Evolutionary conservation across 495 filamentous ascomycete species (phyloP), one percentile per base, ranked within the genome.

Genomic region (Penicillium soppii): DNA sequence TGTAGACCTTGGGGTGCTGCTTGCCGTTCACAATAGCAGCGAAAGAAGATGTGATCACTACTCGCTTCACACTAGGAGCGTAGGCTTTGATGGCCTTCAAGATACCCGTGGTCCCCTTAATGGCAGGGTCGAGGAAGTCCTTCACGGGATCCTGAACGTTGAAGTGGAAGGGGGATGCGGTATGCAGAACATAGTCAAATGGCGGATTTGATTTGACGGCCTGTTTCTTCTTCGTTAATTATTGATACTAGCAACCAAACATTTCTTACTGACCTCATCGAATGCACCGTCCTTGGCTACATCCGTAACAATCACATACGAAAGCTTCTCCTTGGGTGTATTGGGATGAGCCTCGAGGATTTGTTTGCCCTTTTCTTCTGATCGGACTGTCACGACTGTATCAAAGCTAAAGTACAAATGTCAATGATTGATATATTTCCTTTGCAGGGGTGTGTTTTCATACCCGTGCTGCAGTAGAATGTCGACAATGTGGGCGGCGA

Each of bases 121-220:
- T 78, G 0, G 91, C 91, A 0, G 91, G 90, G 54, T 94, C 88
- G 37, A 96, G 66, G 35, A 97, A 80, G 37, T 96, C 88, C 53
- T 83, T 94, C 54, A 90, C 75, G 7, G 87, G 79, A 62, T 96
- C 88, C 17, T 74, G 74, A 38, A 78, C 75, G 13, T 82, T 82
- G 72, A 81, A 88, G 64, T 92, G 88, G 72, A 95, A 95, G 4
- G 92, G 91, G 10, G 83, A 87, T 2, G 92, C 91, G 1, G 90
- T 95, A 68, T 97, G 92, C 40, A 96, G 74, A 20, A 97, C 90
- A 53, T 83, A 86, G 52, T 92, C 91, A 52, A 96, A 85, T 3
- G 84, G 87, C 1, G 88, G 87, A 41, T 81, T 69, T 13, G 78
- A 82, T 66, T 82, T 81, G 49, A 91, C 82, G 13, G 88, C 73